These are phyloP conservation scores for Pestalotiopsis sp. DNA, from an alignment of 2,329 filamentous ascomycete species.

Conservation along the genomic window DNA sequence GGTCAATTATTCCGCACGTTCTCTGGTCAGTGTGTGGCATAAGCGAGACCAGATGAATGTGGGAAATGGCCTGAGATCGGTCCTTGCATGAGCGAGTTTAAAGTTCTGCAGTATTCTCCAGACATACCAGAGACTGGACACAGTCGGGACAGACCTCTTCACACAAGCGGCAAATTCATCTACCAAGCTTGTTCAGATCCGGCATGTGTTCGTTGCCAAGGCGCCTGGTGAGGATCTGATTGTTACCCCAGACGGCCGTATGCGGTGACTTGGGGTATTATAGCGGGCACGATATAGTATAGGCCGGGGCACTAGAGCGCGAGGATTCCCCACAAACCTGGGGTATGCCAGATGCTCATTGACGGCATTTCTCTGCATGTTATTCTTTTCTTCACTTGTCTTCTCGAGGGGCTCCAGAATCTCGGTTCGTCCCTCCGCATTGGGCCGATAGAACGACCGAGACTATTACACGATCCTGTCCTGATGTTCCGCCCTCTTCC, in stretches of 20 bases:
- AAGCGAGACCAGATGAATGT: background rate
- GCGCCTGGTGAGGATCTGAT: background rate
- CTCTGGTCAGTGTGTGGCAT: background rate
- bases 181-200: conserved; percentile 3
- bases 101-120: background rate
- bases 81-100: background rate
- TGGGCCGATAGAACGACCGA: conserved; percentile 9
- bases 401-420: background rate
- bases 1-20: background rate
- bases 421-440: conserved; percentile 6
- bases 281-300: conserved; percentile 2
- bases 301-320: background rate
- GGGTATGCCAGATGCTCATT: conserved; percentile 1
- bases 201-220: conserved; percentile 12
- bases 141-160: no score
- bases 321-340: conserved; percentile 11
- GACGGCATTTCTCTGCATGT: conserved; percentile 4
- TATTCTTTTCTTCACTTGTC: background rate
- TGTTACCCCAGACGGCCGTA: conserved; percentile 8
- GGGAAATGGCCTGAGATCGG: background rate
- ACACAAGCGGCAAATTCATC: background rate
- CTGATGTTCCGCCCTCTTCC: background rate
- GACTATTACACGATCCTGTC: background rate
- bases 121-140: background rate
- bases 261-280: background rate